phyloP scores from a whole-genome alignment of 208 protist genomes.

The Trypanosoma scelopori region DNA sequence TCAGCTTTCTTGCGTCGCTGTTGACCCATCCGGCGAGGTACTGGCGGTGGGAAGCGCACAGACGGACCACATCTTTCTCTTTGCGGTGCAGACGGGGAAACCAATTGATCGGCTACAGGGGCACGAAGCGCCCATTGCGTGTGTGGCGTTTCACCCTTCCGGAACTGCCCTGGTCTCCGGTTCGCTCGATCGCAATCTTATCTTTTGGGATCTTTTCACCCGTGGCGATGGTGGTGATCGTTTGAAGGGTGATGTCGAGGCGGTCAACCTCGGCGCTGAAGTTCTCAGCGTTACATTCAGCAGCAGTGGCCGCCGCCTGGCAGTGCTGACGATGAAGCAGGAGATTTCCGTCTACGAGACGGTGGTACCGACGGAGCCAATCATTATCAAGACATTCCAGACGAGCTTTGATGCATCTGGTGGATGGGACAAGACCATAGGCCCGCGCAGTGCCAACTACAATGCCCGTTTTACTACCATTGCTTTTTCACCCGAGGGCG shows the following conservation, averaged over 20 bases:
- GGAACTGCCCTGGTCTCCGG: slow-evolving; percentile 85
- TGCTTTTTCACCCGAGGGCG: slow-evolving; percentile 86
- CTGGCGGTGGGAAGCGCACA: slow-evolving; percentile 82
- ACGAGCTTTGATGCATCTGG: slow-evolving; percentile 82
- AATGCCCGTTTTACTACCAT: slow-evolving; percentile 83
- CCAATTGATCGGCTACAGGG: slow-evolving; percentile 89
- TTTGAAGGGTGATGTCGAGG: slow-evolving; percentile 84
- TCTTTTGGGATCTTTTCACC: slow-evolving; percentile 92
- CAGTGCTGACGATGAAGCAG: slow-evolving; percentile 81
- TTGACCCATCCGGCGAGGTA: slow-evolving; percentile 91
- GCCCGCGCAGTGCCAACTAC: slow-evolving; percentile 81
- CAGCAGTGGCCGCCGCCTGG: slow-evolving; percentile 80
- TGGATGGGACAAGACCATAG: slow-evolving; percentile 82
- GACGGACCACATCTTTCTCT: slow-evolving; percentile 87
- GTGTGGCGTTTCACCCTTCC: slow-evolving; percentile 87
- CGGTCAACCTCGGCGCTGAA: slow-evolving; percentile 78
- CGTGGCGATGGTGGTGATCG: slow-evolving; percentile 81
- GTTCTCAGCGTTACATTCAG: slow-evolving; percentile 85
- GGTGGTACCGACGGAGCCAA: slow-evolving; percentile 72
- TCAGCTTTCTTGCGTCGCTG: slow-evolving; percentile 91
- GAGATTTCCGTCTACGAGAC: slow-evolving; percentile 89
- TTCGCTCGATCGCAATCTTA: slow-evolving; percentile 85
- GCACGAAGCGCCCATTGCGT: slow-evolving; percentile 87
- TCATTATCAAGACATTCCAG: slow-evolving; percentile 86
- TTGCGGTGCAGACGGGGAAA: slow-evolving; percentile 90